A percentile compares a stretch with the other conserved stretches of the same genome.
phyloP scores from a whole-genome alignment of 441 rosid genomes.

The Populus hybrid region DNA sequence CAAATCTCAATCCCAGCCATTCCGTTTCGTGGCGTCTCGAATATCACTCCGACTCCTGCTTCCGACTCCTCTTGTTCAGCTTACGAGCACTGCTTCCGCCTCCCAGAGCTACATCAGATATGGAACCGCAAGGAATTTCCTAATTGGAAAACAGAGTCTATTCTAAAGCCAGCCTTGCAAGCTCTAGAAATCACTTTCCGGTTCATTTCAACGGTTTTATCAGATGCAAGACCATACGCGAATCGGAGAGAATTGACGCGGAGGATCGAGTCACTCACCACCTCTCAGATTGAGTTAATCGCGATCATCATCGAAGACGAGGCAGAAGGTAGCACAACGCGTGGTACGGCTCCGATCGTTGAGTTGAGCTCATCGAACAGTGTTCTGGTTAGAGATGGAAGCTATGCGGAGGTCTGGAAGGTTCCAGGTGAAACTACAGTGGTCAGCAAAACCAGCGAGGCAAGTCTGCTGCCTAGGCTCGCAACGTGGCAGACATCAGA shows the following conservation, averaged over 20 bases:
- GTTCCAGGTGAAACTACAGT: conserved; percentile 42
- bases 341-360: conserved; percentile 44
- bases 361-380: conserved; percentile 39
- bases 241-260: conserved; percentile 73
- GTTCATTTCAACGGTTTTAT: conserved; percentile 50
- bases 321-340: conserved; percentile 27
- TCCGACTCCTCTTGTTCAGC: conserved; percentile 59
- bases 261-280: conserved; percentile 60
- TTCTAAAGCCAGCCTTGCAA: conserved; percentile 69
- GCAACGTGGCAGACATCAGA: conserved; percentile 77
- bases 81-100: conserved; percentile 73
- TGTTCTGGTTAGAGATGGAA: conserved; percentile 41
- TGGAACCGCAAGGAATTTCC: conserved; percentile 64
- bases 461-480: conserved; percentile 72
- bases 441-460: conserved; percentile 54
- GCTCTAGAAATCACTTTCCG: conserved; percentile 79
- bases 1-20: conserved; percentile 41
- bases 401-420: conserved; percentile 65
- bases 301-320: conserved; percentile 56
- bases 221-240: conserved; percentile 67
- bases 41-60: conserved; percentile 41
- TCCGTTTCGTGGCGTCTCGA: conserved; percentile 31
- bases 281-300: conserved; percentile 61
- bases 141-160: conserved; percentile 52
- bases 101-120: conserved; percentile 61